Percentiles rank a stretch among this genome's conserved stretches.
Conservation (phyloP, 345 rosid species). For the Citrus sp. region DNA sequence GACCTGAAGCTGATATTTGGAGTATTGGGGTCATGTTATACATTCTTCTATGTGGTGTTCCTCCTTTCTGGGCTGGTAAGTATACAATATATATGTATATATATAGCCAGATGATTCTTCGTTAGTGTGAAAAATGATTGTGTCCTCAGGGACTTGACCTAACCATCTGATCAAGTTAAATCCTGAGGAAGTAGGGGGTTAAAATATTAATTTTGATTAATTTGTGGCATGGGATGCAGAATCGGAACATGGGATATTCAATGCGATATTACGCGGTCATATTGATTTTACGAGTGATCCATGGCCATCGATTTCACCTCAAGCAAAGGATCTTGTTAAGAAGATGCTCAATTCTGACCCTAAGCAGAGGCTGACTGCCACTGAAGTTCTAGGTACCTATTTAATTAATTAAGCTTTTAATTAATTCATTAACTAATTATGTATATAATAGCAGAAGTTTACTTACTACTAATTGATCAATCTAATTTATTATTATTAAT, state of each 20-base stretch:
- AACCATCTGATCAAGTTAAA: too few species aligned
- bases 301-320: conserved; percentile 89
- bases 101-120: too few species aligned
- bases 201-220: too few species aligned
- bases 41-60: conserved; percentile 89
- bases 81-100: too few species aligned
- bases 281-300: conserved; percentile 85
- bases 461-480: background rate
- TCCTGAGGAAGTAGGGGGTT: too few species aligned
- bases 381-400: conserved; percentile 77
- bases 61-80: conserved; percentile 94
- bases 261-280: conserved; percentile 75
- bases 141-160: too few species aligned
- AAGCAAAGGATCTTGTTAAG: conserved; percentile 85
- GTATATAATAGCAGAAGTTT: background rate
- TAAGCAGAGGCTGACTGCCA: conserved; percentile 77
- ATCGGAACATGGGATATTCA: conserved; percentile 93
- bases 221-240: conserved; percentile 33
- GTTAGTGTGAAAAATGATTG: too few species aligned
- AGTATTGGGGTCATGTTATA: conserved; percentile 92
- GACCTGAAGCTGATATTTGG: conserved; percentile 96
- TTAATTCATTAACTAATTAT: too few species aligned
- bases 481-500: background rate
- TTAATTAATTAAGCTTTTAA: background rate
- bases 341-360: conserved; percentile 94